Evolutionary conservation across 129 eudicot genomes (phyloP).

Genomic region (Helianthus tuberosus): DNA sequence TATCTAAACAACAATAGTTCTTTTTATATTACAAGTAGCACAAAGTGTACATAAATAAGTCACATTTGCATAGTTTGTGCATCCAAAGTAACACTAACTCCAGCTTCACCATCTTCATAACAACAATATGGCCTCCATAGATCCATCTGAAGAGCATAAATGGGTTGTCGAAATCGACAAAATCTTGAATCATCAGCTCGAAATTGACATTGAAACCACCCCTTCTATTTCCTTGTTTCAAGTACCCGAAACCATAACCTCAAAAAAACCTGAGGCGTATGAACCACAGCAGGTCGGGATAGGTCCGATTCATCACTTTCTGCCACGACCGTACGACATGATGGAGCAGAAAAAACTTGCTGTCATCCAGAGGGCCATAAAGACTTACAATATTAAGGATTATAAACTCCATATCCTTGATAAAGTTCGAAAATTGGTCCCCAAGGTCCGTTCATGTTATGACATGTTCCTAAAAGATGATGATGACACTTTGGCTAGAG

Average conservation of each 20-base stretch:
- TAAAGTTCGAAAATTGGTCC: background rate
- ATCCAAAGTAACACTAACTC: background rate
- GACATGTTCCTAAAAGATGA: constrained; percentile 23
- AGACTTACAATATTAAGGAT: background rate
- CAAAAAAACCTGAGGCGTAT: constrained; percentile 35
- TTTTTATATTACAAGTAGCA: background rate
- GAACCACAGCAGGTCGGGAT: constrained; percentile 41
- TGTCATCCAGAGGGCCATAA: constrained; percentile 7
- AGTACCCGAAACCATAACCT: constrained; percentile 10
- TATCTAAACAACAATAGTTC: no score
- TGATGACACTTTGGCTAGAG: constrained; percentile 28
- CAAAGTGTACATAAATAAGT: no score
- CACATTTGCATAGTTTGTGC: background rate
- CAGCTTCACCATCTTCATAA: background rate
- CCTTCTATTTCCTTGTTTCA: background rate
- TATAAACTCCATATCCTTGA: background rate
- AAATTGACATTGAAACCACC: background rate
- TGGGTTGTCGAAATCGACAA: background rate
- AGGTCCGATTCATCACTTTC: constrained; percentile 47
- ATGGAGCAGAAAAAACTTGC: constrained; percentile 44
- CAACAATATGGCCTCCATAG: constrained; percentile 17
- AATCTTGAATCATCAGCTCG: constrained; percentile 1
- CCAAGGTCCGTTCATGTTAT: constrained; percentile 33
- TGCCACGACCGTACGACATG: constrained; percentile 23
- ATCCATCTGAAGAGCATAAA: background rate